Conservation (phyloP, 257 asterid species). For the Ajuga chamaepitys region DNA sequence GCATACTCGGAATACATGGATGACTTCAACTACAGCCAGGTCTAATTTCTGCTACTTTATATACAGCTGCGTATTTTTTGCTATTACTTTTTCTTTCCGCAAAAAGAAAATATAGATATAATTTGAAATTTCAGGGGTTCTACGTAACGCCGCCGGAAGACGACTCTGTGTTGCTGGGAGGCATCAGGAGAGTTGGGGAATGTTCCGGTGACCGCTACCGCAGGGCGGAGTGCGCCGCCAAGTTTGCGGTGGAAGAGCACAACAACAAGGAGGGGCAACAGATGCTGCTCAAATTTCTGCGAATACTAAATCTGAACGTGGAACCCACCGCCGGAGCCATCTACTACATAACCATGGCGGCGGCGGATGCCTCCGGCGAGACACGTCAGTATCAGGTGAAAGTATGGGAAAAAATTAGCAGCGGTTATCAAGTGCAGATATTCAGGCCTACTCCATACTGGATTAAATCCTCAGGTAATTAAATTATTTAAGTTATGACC, state of each 20-base stretch:
- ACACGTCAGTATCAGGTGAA: conserved; percentile 21
- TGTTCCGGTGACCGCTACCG: not conserved
- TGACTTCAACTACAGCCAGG: conserved; percentile 26
- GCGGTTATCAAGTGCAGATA: conserved; percentile 10
- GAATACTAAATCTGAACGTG: conserved; percentile 26
- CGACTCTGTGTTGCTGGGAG: conserved; percentile 7
- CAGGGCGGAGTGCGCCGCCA: conserved; percentile 20
- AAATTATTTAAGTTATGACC: not conserved
- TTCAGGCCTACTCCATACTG: conserved; percentile 32
- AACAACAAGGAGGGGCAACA: conserved; percentile 7
- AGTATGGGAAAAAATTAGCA: conserved; percentile 29
- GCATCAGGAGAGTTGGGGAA: conserved; percentile 1
- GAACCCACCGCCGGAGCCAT: conserved; percentile 38
- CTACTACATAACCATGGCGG: conserved; percentile 30
- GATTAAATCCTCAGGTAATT: not conserved
- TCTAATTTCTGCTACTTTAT: not conserved
- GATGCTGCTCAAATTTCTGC: not conserved
- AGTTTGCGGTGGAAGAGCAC: conserved; percentile 23
- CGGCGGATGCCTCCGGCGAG: conserved; percentile 11
- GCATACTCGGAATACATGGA: conserved; percentile 20
- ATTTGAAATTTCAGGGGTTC: conserved; percentile 12
- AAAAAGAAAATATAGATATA: too few species aligned
- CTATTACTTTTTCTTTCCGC: not conserved
- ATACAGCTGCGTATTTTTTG: not conserved
- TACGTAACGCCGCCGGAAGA: conserved; percentile 4